A percentile compares a stretch with the other conserved stretches of the same genome.
Evolutionary conservation across 2,329 filamentous ascomycete genomes (phyloP).

Genomic region (Sclerotinia borealis): DNA sequence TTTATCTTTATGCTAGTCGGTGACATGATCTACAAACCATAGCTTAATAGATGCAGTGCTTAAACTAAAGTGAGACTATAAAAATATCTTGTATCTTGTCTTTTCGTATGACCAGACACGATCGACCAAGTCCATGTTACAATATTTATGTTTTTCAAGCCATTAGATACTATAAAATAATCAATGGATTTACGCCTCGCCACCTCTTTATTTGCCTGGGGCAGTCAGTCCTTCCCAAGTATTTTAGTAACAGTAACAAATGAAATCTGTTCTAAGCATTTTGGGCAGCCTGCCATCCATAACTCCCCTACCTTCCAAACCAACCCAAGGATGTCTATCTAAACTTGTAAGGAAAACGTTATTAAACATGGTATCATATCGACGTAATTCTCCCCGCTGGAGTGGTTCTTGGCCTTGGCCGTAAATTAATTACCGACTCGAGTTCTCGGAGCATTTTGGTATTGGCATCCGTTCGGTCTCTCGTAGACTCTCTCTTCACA

Average conservation of each 20-base stretch:
- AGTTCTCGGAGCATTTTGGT: conserved; percentile 89
- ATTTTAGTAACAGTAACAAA: conserved; percentile 1
- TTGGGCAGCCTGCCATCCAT: not conserved
- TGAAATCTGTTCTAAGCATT: conserved; percentile 3
- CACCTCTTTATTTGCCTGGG: not conserved
- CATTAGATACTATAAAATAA: not conserved
- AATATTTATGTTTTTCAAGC: not conserved
- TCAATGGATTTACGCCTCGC: not conserved
- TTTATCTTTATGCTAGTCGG: not conserved
- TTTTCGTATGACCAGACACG: not conserved
- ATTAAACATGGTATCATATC: conserved; percentile 25
- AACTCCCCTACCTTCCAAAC: conserved; percentile 2
- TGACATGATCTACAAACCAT: not conserved
- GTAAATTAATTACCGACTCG: conserved; percentile 74
- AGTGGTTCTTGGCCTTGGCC: conserved; percentile 35
- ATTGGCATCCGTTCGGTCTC: conserved; percentile 73
- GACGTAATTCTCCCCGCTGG: conserved; percentile 30
- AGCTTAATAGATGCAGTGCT: no score
- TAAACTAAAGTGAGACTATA: not conserved
- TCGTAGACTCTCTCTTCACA: conserved; percentile 61
- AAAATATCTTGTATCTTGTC: not conserved
- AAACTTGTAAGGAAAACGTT: conserved; percentile 8
- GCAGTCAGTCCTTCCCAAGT: not conserved
- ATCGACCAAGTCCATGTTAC: not conserved
- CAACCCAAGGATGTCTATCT: conserved; percentile 1